Evolutionary conservation across 176 grass and related monocot species (phyloP).

Genomic region (Carex myosuroides): DNA sequence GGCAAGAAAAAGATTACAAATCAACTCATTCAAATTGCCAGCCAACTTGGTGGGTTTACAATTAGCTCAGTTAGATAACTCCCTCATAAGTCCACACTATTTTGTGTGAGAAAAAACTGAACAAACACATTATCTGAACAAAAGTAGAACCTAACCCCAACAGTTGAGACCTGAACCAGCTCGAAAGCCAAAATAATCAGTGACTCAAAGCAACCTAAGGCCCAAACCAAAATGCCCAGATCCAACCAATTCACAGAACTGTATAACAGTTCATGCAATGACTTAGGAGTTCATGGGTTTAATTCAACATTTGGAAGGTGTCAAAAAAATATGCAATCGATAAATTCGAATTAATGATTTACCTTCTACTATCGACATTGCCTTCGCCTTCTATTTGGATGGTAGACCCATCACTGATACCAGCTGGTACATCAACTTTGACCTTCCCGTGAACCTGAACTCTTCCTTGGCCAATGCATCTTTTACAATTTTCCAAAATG

Average conservation of each 20-base stretch:
- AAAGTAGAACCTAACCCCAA: neutral
- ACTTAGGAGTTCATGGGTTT: neutral
- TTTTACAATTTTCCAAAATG: slow-evolving; percentile 71
- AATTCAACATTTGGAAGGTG: neutral
- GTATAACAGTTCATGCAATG: neutral
- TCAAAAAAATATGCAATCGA: neutral
- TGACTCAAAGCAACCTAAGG: neutral
- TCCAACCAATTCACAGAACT: neutral
- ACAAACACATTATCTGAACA: neutral
- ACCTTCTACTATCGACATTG: slow-evolving; percentile 70
- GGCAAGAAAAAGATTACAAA: neutral
- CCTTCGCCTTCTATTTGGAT: slow-evolving; percentile 66
- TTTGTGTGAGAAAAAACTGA: neutral
- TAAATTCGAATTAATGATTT: slow-evolving; percentile 9
- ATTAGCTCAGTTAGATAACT: neutral
- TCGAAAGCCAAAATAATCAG: neutral
- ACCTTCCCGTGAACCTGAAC: slow-evolving; percentile 40
- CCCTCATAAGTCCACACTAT: neutral
- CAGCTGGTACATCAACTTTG: slow-evolving; percentile 68
- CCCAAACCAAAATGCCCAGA: neutral
- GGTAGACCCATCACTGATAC: slow-evolving; percentile 63
- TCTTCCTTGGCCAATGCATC: slow-evolving; percentile 59
- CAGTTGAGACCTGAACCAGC: neutral
- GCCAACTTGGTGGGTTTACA: neutral
- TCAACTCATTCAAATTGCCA: neutral